Percentiles rank a stretch among this genome's conserved stretches.
Evolutionary conservation across 306 rosid species (phyloP).

Genomic region (Lablab purpureus): DNA sequence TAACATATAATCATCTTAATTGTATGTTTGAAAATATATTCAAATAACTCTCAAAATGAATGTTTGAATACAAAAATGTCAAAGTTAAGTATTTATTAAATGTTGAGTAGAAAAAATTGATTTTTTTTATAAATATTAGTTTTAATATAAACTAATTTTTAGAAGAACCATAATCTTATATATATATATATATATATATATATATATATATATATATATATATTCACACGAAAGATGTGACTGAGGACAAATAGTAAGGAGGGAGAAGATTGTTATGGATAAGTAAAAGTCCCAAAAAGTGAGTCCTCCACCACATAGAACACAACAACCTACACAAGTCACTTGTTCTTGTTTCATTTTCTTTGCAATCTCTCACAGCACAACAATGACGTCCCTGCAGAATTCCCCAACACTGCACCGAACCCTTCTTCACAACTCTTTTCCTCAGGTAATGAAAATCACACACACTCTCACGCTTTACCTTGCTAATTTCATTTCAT

Average conservation of each 20-base stretch:
- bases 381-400: constrained; percentile 76
- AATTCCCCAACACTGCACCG: constrained; percentile 68
- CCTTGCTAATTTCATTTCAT: background rate
- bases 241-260: constrained; percentile 5
- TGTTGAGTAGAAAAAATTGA: no score
- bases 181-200: no score
- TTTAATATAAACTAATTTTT: no score
- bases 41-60: no score
- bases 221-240: background rate
- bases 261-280: constrained; percentile 40
- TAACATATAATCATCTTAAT: no score
- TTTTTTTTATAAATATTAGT: no score
- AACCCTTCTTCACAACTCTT: constrained; percentile 64
- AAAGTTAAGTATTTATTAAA: no score
- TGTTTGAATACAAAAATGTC: no score
- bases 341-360: background rate
- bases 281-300: constrained; percentile 37
- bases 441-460: constrained; percentile 64
- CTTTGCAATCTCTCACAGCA: constrained; percentile 23
- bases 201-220: no score
- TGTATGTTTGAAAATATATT: no score
- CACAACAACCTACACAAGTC: background rate
- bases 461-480: background rate
- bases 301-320: constrained; percentile 48
- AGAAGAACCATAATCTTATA: no score